Evolutionary conservation across 78 protist species (phyloP), one percentile per base, ranked within the genome.

Genomic region (Dictyostelium brefeldianum): DNA sequence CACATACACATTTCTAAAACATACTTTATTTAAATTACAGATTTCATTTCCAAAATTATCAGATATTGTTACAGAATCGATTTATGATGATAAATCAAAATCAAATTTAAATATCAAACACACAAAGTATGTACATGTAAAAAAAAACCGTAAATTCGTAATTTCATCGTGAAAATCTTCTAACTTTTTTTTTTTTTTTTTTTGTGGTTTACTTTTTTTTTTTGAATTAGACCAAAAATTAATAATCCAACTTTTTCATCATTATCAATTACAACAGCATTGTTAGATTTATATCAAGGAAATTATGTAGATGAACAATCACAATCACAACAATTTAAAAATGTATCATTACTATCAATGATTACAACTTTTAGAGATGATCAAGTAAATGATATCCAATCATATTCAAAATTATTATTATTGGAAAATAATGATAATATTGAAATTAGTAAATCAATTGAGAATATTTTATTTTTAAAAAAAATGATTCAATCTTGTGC

Each of bases 271-370:
- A 18, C 65, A 20, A 18, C 65, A 3, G 5, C 65, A 56, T 56
- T 56, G 25, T 56, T 56, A 20, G 65, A 56, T 56, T 56, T 56
- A 56, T 56, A 56, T 56, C 65, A 56, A 56, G 65, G 65, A 56
- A 56, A 56, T 18, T 22, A 54, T 56, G 65, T 56, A 18, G 65
- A 56, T 18, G 18, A 56, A 56, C 65, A 56, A 56, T 54, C 17
- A 18, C 27, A 12, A 56, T 54, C 22, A 18, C 5, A 14, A 14
- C 5, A 20, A 8, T 56, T 56, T 56, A 17, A 56, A 56, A 56
- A 56, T 5, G 6, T 56, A 56, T 14, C 65, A 56, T 56, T 56
- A 17, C 18, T 18, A 20, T 56, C 65, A 56, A 56, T 56, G 25
- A 56, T 56, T 20, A 1, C 65, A 56, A 56, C 62, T 10, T 56